Evolutionary conservation across 768 basidiomycete genomes (phyloP), one percentile per base, ranked within the genome.

Genomic region (Amanita exitialis): DNA sequence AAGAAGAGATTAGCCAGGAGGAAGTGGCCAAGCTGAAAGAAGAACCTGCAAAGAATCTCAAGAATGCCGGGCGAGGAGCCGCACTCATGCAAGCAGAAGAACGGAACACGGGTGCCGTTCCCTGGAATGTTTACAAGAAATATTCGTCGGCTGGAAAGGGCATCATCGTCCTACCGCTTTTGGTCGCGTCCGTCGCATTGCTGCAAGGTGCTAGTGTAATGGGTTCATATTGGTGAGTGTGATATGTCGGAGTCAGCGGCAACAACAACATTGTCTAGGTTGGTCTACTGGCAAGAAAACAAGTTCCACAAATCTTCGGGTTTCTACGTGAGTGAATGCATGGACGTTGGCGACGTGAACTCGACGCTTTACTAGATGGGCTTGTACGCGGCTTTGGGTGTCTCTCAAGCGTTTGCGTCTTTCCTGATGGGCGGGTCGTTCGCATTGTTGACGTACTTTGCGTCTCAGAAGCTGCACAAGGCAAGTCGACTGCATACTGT

Each of bases 11-110:
- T 6, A 64, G 60, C 3, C 62, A 62, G 0, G 71, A 75, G 39
- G 67, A 64, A 25, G 64, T 63, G 6, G 51, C 38, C 10, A 51
- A 48, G 21, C 50, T 38, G 13, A 52, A 56, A 27, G 61, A 67
- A 50, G 64, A 70, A 34, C 65, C 73, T 53, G 61, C 61, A 13
- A 61, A 62, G 47, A 63, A 65, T 51, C 38, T 53, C 56, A 34
- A 65, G 61, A 53, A 65, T 32, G 64, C 61, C 44, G 64, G 61
- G 13, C 43, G n/a, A 23, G 77, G 78, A 4, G 71, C 73, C 18
- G 69, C 68, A 9, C 67, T 92, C 38, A 94, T 93, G 88, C 87
- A 91, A 59, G 71, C 68, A 21, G 92, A 94, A 64, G 90, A 93
- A 62, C 73, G 90, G 15, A 86, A 85, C 56, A 82, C 79, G 0